Evolutionary conservation across 2,329 filamentous ascomycete species (phyloP).

Genomic region (Pseudogymnoascus sp.): DNA sequence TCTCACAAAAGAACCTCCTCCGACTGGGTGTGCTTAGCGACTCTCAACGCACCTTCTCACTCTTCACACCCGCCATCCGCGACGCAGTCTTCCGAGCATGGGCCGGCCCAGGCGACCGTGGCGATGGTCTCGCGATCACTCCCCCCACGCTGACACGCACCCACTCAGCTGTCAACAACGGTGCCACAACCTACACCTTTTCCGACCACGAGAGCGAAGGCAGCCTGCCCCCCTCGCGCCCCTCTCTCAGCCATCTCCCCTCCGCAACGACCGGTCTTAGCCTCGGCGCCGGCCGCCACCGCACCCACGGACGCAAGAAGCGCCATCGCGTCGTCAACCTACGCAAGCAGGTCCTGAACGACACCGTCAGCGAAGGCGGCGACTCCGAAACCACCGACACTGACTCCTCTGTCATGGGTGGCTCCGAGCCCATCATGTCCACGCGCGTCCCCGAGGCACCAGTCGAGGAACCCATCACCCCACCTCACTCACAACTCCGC

Average conservation of each 20-base stretch:
- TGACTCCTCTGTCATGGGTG: constrained; percentile 47
- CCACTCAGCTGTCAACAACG: constrained; percentile 50
- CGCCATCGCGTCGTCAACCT: constrained; percentile 79
- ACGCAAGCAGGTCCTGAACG: constrained; percentile 51
- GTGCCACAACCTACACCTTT: constrained; percentile 61
- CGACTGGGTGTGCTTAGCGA: constrained; percentile 75
- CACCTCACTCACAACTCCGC: constrained; percentile 34
- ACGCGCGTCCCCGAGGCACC: constrained; percentile 51
- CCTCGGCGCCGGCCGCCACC: constrained; percentile 50
- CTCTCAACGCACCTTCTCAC: constrained; percentile 80
- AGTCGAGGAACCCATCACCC: constrained; percentile 46
- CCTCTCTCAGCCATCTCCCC: constrained; percentile 54
- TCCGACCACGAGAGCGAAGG: constrained; percentile 57
- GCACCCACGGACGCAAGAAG: constrained; percentile 62
- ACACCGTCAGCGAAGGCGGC: constrained; percentile 42
- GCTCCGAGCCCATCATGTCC: constrained; percentile 51
- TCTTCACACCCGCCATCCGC: constrained; percentile 84
- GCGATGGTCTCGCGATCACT: constrained; percentile 25
- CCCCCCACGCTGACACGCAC: constrained; percentile 48
- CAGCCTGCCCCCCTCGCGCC: constrained; percentile 55
- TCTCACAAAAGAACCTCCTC: constrained; percentile 89
- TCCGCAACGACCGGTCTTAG: constrained; percentile 55
- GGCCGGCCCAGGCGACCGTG: constrained; percentile 67
- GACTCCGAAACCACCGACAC: constrained; percentile 35
- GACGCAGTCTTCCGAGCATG: constrained; percentile 90